Evolutionary conservation across 148 eudicot species (phyloP).

Genomic region (Suaeda aralocaspica): DNA sequence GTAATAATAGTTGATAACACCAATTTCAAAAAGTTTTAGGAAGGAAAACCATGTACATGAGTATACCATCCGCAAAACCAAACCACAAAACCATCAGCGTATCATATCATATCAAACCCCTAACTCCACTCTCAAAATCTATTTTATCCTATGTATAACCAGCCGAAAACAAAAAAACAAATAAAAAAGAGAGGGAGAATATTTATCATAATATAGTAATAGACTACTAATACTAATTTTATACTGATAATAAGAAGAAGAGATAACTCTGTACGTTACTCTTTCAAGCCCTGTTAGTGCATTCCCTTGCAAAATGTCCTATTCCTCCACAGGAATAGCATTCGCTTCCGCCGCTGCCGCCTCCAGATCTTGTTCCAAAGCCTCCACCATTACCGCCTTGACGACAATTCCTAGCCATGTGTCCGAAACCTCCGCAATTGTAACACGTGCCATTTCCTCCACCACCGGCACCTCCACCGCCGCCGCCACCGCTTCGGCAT

Average conservation of each 20-base stretch:
- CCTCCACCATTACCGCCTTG: constrained; percentile 23
- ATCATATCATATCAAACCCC: neutral
- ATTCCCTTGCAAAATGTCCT: constrained; percentile 54
- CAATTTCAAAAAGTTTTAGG: neutral
- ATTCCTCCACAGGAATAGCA: constrained; percentile 39
- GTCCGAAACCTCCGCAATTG: constrained; percentile 35
- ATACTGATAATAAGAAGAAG: neutral
- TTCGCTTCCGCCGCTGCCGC: constrained; percentile 22
- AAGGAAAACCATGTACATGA: neutral
- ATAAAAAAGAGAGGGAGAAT: neutral
- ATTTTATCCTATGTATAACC: constrained; percentile 13
- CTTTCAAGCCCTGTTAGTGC: constrained; percentile 23
- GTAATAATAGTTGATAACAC: neutral
- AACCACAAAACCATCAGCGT: neutral
- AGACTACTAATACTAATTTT: neutral
- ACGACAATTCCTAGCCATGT: constrained; percentile 49
- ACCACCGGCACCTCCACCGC: constrained; percentile 15
- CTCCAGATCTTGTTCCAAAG: constrained; percentile 19
- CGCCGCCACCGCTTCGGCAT: neutral
- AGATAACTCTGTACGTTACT: constrained; percentile 19
- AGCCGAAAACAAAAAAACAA: constrained; percentile 25
- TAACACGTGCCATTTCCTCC: constrained; percentile 36
- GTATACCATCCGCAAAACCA: constrained; percentile 13
- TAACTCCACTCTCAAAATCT: neutral
- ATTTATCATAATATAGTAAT: neutral